These are phyloP conservation scores for Aspergillus nanangensis DNA, from an alignment of 495 filamentous ascomycete genomes.

Conservation along the genomic window DNA sequence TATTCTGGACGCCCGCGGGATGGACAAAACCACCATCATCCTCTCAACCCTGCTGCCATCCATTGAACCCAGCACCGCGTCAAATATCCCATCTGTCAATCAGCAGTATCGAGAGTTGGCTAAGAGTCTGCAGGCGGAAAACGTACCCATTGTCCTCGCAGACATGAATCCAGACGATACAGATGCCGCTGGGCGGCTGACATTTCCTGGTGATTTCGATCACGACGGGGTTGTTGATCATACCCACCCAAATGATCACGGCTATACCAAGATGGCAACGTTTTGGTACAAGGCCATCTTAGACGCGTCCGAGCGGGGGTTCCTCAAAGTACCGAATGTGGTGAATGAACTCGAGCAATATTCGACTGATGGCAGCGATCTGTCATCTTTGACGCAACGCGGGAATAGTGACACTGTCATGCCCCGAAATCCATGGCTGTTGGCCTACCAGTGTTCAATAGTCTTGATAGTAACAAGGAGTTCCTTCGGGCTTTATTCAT, in stretches of 20 bases:
- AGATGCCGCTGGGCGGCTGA: neutral
- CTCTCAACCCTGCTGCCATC: slow-evolving; percentile 45
- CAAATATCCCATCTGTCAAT: slow-evolving; percentile 28
- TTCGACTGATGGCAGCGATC: neutral
- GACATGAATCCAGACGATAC: slow-evolving; percentile 35
- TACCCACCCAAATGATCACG: slow-evolving; percentile 44
- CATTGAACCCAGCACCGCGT: neutral
- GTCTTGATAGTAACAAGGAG: no score
- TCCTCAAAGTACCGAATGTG: neutral
- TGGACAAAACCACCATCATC: slow-evolving; percentile 38
- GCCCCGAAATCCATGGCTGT: no score
- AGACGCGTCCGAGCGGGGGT: slow-evolving; percentile 10
- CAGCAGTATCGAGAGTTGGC: slow-evolving; percentile 29
- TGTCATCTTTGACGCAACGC: neutral
- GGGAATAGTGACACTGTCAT: slow-evolving; percentile 4
- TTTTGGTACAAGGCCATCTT: slow-evolving; percentile 41
- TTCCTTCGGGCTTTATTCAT: no score
- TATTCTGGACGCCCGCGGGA: slow-evolving; percentile 20
- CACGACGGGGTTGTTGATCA: slow-evolving; percentile 29
- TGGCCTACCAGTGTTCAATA: no score
- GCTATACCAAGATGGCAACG: slow-evolving; percentile 49
- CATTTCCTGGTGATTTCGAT: slow-evolving; percentile 2
- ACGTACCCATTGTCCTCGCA: slow-evolving; percentile 35
- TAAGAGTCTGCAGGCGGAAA: slow-evolving; percentile 16
- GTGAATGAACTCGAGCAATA: neutral